Base-by-base conservation (phyloP, 2,329 filamentous ascomycete species). In the Arthroderma uncinatum region DNA sequence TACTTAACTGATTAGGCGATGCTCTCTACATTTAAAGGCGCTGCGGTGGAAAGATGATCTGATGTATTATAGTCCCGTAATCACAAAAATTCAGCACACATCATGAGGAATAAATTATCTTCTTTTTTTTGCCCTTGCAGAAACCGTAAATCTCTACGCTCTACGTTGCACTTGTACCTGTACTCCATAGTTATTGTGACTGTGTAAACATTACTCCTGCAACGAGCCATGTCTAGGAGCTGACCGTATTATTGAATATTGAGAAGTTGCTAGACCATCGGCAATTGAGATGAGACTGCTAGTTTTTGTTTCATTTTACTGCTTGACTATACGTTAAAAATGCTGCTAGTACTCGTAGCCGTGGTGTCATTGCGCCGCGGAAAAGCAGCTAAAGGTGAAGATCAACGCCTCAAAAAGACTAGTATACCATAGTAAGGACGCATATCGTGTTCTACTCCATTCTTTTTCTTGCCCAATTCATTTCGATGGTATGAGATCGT, bases 11-110 rank as follows among this genome's bases (percentile, higher is more conserved):
- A 44, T 19, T 44, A 44, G n/a, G 44, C 28, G 44, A 50, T 33
- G 28, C 25, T 33, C 25, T 16, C 44, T 25, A 50, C 44, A 33
- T 50, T 50, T 34, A 50, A 30, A 33, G 44, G 44, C 25, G 44
- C 44, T 30, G 28, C 12, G 44, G 44, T 50, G 44, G 19, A 44
- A 50, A 33, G 44, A 50, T 48, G 23, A 25, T 33, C 25, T 50
- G 44, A 16, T 50, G 44, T 50, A 50, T 50, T 50, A 50, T 50
- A 50, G 25, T 16, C 23, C 28, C 44, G 23, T 33, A 50, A 30
- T 30, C 25, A 50, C 44, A 33, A 50, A 50, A 50, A 30, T 14
- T 50, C 14, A 33, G 44, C n/a, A 28, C 25, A 33, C 25, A 25
- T 33, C 23, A n/a, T 30, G 28, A 37, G 34, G 28, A 44, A 25